Conservation (phyloP, 129 eudicot species). For the Artemisia argyi region DNA sequence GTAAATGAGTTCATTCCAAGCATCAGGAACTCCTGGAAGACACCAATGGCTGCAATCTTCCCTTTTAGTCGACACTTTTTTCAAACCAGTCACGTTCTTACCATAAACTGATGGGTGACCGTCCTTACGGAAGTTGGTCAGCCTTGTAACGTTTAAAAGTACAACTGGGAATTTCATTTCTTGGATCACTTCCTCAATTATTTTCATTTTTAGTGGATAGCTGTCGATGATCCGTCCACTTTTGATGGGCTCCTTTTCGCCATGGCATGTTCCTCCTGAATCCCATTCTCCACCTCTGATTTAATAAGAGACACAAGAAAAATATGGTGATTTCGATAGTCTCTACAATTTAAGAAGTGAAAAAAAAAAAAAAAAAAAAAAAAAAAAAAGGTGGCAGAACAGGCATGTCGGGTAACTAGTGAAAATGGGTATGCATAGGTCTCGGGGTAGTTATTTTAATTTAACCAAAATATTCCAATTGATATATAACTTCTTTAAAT, state of each 20-base stretch:
- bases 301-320: background rate
- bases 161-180: conserved; percentile 68
- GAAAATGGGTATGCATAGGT: background rate
- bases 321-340: background rate
- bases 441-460: no score
- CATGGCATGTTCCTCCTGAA: conserved; percentile 89
- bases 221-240: conserved; percentile 60
- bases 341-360: background rate
- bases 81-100: conserved; percentile 45
- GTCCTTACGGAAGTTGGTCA: conserved; percentile 88
- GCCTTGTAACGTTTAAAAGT: conserved; percentile 71
- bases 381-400: background rate
- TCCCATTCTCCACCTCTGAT: conserved; percentile 99
- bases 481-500: no score
- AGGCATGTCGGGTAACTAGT: background rate
- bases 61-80: conserved; percentile 53
- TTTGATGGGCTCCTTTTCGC: conserved; percentile 61
- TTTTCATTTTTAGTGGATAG: conserved; percentile 83
- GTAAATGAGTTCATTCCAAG: conserved; percentile 95
- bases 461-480: no score
- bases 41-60: conserved; percentile 99
- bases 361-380: background rate
- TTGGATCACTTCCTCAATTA: conserved; percentile 65
- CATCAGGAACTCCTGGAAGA: conserved; percentile 97
- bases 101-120: conserved; percentile 94